phyloP scores from a whole-genome alignment of 495 filamentous ascomycete species.

The Aeminium ludgeri region DNA sequence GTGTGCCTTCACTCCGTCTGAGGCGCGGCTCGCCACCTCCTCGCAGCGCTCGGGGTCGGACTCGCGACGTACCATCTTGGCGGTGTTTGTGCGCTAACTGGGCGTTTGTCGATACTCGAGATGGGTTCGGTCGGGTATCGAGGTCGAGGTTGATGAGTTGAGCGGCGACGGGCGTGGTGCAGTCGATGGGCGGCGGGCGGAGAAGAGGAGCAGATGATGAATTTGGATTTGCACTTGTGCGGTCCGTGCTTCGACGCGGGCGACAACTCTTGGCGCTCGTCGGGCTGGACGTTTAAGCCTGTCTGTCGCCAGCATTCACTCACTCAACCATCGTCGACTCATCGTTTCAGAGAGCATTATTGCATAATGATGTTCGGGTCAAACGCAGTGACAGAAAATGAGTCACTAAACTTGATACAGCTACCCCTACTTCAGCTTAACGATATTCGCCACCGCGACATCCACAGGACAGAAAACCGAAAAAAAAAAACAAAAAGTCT shows the following conservation, averaged over 20 bases:
- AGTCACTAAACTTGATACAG: too few species aligned
- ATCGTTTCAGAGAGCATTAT: too few species aligned
- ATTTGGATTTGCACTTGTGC: conserved; percentile 1
- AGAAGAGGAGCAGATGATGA: conserved; percentile 2
- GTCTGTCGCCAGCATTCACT: too few species aligned
- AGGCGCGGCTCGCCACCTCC: neutral
- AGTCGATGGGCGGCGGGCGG: neutral
- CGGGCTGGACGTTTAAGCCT: too few species aligned
- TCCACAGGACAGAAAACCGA: too few species aligned
- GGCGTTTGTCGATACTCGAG: neutral
- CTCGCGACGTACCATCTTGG: conserved; percentile 13
- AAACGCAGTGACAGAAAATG: too few species aligned
- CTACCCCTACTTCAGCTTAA: too few species aligned
- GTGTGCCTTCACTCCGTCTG: conserved; percentile 3
- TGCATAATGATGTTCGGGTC: too few species aligned
- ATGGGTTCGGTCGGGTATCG: neutral
- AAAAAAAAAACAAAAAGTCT: too few species aligned
- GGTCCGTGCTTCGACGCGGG: neutral
- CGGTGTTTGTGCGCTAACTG: conserved; percentile 6
- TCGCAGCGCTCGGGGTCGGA: neutral
- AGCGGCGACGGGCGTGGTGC: neutral
- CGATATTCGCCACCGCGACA: too few species aligned
- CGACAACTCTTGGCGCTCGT: neutral
- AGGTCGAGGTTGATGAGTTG: neutral
- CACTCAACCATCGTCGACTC: too few species aligned